Conservation (phyloP, 208 protist genomes). For the Crithidia expoeki region DNA sequence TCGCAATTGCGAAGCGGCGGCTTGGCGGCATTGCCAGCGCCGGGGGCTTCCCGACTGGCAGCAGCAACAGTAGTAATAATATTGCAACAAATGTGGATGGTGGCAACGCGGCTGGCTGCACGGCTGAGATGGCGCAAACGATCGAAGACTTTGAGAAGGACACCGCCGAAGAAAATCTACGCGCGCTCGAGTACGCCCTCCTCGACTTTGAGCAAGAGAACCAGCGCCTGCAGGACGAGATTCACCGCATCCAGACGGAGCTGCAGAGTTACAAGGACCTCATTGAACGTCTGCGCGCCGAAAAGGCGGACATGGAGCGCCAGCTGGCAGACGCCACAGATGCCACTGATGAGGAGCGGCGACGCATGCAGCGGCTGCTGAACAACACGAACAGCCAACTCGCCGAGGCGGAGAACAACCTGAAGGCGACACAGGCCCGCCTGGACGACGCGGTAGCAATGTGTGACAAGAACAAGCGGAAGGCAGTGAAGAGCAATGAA, state of each 20-base stretch:
- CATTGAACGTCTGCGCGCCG: conserved; percentile 50
- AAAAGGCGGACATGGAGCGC: conserved; percentile 53
- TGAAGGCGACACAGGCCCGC: conserved; percentile 33
- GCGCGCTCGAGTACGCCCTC: conserved; percentile 58
- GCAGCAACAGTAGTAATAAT: neutral
- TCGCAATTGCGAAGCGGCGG: conserved; percentile 43
- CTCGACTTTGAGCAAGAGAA: conserved; percentile 67
- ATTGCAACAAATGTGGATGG: neutral
- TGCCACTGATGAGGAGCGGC: conserved; percentile 45
- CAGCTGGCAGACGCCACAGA: conserved; percentile 30
- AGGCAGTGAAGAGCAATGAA: conserved; percentile 53
- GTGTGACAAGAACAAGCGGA: conserved; percentile 44
- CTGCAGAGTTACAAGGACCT: conserved; percentile 52
- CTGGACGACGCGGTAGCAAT: conserved; percentile 38
- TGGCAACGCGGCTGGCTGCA: conserved; percentile 4
- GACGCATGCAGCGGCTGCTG: conserved; percentile 42
- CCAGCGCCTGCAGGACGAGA: conserved; percentile 49
- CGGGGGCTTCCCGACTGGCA: neutral
- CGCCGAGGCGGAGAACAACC: conserved; percentile 37
- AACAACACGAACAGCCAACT: conserved; percentile 46
- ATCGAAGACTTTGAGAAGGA: conserved; percentile 64
- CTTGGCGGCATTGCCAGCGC: conserved; percentile 27
- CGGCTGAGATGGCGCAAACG: conserved; percentile 22
- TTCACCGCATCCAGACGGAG: conserved; percentile 40
- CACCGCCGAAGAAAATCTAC: conserved; percentile 55